phyloP scores from a whole-genome alignment of 2,329 filamentous ascomycete species.

The Bimuria novae-zelandiae region DNA sequence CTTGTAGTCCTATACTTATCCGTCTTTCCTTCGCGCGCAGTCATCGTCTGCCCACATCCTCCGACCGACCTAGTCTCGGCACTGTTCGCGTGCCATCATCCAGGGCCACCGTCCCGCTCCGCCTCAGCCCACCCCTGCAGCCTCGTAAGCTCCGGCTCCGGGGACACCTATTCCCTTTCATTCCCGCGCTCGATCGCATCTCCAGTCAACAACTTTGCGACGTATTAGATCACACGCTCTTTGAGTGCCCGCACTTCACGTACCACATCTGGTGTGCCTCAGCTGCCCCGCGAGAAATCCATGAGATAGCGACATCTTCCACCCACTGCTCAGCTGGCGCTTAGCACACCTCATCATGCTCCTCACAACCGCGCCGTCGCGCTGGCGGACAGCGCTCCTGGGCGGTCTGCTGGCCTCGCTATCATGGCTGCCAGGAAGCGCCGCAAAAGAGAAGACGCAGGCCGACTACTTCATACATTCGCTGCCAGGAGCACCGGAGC shows the following conservation, averaged over 20 bases:
- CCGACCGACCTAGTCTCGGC: slow-evolving; percentile 1
- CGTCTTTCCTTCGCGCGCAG: neutral
- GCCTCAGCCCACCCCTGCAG: slow-evolving; percentile 15
- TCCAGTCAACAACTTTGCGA: slow-evolving; percentile 2
- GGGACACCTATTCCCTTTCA: slow-evolving; percentile 32
- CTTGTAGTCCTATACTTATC: too few species aligned
- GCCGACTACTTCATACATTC: slow-evolving; percentile 89
- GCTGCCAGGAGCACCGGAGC: slow-evolving; percentile 81
- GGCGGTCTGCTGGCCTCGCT: slow-evolving; percentile 37
- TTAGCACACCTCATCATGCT: slow-evolving; percentile 25
- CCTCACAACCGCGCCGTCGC: slow-evolving; percentile 30
- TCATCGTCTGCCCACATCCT: neutral
- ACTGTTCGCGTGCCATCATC: neutral
- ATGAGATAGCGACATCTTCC: slow-evolving; percentile 43
- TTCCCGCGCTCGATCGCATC: slow-evolving; percentile 12
- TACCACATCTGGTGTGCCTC: neutral
- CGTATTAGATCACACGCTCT: neutral
- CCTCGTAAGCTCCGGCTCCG: slow-evolving; percentile 35
- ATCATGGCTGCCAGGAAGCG: slow-evolving; percentile 37
- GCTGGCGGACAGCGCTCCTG: slow-evolving; percentile 41
- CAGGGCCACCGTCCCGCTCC: slow-evolving; percentile 7
- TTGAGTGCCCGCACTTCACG: neutral
- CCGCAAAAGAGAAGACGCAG: slow-evolving; percentile 61
- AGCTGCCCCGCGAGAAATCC: slow-evolving; percentile 12
- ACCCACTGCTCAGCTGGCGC: slow-evolving; percentile 17